A percentile compares a stretch with the other conserved stretches of the same genome.
Evolutionary conservation across 164 flowering plant species (phyloP).

Genomic region (Vitis amurensis): DNA sequence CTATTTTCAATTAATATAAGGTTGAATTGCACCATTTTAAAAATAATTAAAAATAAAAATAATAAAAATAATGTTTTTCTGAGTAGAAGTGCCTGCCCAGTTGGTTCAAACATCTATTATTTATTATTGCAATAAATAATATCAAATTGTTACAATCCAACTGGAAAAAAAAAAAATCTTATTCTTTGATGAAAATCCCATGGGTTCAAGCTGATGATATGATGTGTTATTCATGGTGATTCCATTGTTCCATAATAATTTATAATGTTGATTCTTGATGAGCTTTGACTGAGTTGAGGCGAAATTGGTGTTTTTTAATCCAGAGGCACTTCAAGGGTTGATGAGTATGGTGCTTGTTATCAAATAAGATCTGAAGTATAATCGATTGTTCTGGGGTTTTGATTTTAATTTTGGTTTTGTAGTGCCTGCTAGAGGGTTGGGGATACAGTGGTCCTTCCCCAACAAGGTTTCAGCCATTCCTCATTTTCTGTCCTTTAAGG

Average conservation of each 20-base stretch:
- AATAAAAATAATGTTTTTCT: background rate
- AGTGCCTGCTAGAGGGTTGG: conserved; percentile 16
- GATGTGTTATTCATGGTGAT: no score
- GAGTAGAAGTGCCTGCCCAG: conserved; percentile 5
- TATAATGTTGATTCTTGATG: no score
- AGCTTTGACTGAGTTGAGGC: no score
- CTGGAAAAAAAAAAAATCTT: background rate
- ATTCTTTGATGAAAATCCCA: no score
- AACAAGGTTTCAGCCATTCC: conserved; percentile 36
- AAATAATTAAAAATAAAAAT: background rate
- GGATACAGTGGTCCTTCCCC: conserved; percentile 40
- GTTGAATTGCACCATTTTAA: background rate
- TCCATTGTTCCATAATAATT: no score
- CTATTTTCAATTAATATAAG: background rate
- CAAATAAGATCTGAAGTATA: background rate
- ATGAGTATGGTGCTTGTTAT: background rate
- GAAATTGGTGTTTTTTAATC: no score
- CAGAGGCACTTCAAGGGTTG: background rate
- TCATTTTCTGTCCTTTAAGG: conserved; percentile 34
- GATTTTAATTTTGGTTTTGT: conserved; percentile 2
- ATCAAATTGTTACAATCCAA: background rate
- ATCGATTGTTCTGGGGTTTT: background rate
- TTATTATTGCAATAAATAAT: background rate
- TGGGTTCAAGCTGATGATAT: no score
- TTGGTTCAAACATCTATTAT: background rate